phyloP scores from a whole-genome alignment of 371 early-diverging fungal species.

The Cokeromyces recurvatus region DNA sequence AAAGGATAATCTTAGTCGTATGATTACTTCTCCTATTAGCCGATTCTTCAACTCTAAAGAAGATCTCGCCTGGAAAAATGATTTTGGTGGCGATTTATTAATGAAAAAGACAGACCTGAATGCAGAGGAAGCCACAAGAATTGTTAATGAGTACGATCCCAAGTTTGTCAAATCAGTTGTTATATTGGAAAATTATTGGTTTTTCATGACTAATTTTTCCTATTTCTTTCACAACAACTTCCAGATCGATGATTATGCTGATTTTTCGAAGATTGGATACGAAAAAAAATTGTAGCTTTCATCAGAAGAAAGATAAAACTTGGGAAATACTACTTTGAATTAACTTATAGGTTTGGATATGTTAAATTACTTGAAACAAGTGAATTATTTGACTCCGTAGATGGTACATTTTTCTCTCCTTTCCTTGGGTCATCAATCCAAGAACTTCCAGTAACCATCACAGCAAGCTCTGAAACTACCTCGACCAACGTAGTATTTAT shows the following conservation, averaged over 20 bases:
- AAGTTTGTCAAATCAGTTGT: slow-evolving; percentile 6
- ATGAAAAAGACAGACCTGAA: too few relatives aligned
- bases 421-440: slow-evolving; percentile 9
- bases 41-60: slow-evolving; percentile 5
- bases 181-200: slow-evolving; percentile 1
- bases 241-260: slow-evolving; percentile 8
- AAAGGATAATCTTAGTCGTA: slow-evolving; percentile 2
- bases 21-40: slow-evolving; percentile 8
- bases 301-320: slow-evolving; percentile 2
- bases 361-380: slow-evolving; percentile 1
- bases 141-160: slow-evolving; percentile 3
- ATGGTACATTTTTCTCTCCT: slow-evolving; percentile 6
- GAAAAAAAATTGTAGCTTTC: slow-evolving; percentile 1
- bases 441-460: slow-evolving; percentile 3
- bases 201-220: slow-evolving; percentile 6
- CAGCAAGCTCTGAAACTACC: slow-evolving; percentile 3
- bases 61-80: slow-evolving; percentile 2
- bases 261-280: slow-evolving; percentile 1
- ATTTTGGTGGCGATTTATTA: not conserved
- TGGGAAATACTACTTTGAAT: slow-evolving; percentile 4
- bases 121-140: too few relatives aligned
- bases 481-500: slow-evolving; percentile 5
- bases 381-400: slow-evolving; percentile 6
- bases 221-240: slow-evolving; percentile 1
- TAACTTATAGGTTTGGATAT: not conserved